phyloP scores from a whole-genome alignment of 768 basidiomycete genomes.

The Russula brevipes region DNA sequence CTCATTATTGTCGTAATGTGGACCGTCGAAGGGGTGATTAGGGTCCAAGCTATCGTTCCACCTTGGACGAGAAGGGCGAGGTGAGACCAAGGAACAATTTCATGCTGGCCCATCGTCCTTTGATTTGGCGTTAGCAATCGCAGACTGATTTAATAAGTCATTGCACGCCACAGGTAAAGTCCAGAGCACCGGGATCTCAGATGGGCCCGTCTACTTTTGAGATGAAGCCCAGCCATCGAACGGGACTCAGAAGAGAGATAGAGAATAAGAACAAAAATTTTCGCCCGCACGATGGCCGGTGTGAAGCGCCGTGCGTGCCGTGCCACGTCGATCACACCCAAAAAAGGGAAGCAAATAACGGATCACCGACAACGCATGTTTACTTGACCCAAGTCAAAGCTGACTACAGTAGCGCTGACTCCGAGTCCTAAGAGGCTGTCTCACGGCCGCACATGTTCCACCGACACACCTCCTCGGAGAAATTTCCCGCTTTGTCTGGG shows the following conservation, averaged over 20 bases:
- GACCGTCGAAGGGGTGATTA: slow-evolving; percentile 66
- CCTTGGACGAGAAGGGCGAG: slow-evolving; percentile 48
- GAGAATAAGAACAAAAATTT: neutral
- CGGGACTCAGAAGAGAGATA: no score
- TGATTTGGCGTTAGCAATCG: slow-evolving; percentile 44
- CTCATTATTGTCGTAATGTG: slow-evolving; percentile 53
- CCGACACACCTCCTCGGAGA: no score
- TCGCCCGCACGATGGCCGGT: no score
- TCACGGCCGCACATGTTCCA: no score
- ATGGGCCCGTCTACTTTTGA: neutral
- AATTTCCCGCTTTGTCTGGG: no score
- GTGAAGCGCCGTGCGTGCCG: no score
- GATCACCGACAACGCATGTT: no score
- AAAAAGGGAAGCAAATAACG: no score
- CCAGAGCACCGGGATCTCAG: neutral
- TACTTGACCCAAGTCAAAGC: no score
- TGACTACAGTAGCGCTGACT: no score
- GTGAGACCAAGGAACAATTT: slow-evolving; percentile 34
- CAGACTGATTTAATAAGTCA: slow-evolving; percentile 72
- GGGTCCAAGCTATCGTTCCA: slow-evolving; percentile 73
- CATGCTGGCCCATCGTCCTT: neutral
- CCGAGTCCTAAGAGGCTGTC: no score
- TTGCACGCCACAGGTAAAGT: slow-evolving; percentile 31
- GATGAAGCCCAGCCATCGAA: neutral
- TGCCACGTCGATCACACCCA: no score